A percentile compares a stretch with the other conserved stretches of the same genome.
phyloP scores from a whole-genome alignment of 2,329 filamentous ascomycete species.

The Botrytis squamosa region DNA sequence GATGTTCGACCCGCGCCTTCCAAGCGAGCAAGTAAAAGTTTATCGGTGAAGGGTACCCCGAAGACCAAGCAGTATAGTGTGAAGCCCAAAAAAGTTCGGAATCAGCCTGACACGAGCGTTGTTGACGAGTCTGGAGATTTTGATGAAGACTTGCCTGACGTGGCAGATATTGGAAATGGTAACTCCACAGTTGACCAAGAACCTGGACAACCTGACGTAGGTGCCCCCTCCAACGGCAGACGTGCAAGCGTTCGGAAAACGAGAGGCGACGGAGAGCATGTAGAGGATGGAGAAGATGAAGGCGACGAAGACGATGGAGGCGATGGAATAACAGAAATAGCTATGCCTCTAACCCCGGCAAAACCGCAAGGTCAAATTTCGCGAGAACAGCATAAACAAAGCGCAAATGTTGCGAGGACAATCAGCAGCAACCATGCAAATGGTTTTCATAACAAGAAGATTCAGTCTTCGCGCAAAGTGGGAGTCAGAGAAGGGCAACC shows the following conservation, averaged over 20 bases:
- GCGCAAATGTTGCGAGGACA: not conserved
- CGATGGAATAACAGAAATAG: not conserved
- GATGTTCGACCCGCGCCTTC: not conserved
- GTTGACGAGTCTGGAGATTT: not conserved
- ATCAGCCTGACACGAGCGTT: conserved; percentile 14
- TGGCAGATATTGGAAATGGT: not conserved
- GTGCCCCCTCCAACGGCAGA: not conserved
- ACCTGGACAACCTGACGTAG: not conserved
- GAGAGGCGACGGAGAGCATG: not conserved
- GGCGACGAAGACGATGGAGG: not conserved
- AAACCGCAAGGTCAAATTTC: not conserved
- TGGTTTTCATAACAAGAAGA: not conserved
- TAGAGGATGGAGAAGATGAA: not conserved
- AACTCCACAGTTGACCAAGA: not conserved
- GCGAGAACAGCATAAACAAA: not conserved
- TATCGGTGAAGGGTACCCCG: not conserved
- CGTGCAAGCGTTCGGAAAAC: not conserved
- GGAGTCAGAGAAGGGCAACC: not conserved
- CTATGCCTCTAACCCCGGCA: not conserved
- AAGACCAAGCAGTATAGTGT: not conserved
- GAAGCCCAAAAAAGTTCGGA: conserved; percentile 15
- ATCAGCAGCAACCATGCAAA: conserved; percentile 5
- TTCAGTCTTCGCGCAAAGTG: not conserved
- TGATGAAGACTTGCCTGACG: not conserved
- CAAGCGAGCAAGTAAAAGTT: not conserved